Percentiles rank a stretch among this genome's conserved stretches.
Conservation (phyloP, 2,329 filamentous ascomycete genomes). For the Emericellopsis cladophorae region DNA sequence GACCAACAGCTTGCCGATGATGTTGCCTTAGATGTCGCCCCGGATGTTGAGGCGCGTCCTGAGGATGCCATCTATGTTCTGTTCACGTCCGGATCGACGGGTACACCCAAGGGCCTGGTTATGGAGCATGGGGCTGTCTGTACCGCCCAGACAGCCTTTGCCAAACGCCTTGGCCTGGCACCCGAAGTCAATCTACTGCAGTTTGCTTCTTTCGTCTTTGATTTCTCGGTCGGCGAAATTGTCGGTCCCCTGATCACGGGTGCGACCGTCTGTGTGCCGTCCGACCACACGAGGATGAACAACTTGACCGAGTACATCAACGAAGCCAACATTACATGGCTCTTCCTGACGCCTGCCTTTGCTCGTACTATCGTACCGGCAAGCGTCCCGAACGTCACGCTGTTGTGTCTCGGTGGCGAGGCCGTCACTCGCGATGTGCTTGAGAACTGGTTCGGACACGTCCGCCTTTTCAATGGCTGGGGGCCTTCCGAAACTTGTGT, state of each 20-base stretch:
- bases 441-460: neutral
- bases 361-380: constrained; percentile 2
- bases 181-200: constrained; percentile 24
- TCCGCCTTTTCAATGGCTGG: constrained; percentile 21
- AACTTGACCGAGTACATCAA: constrained; percentile 1
- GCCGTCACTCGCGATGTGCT: constrained; percentile 17
- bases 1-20: neutral
- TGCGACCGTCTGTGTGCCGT: constrained; percentile 9
- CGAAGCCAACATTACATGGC: constrained; percentile 3
- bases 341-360: neutral
- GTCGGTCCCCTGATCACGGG: constrained; percentile 8
- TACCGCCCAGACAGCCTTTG: constrained; percentile 12
- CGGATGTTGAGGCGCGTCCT: constrained; percentile 7
- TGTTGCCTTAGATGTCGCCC: neutral
- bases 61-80: constrained; percentile 5
- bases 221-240: constrained; percentile 24
- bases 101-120: constrained; percentile 10
- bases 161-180: constrained; percentile 20
- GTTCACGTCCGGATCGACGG: constrained; percentile 9
- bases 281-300: constrained; percentile 6
- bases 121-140: constrained; percentile 5
- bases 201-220: constrained; percentile 36
- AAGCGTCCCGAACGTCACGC: constrained; percentile 3
- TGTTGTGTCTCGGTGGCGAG: constrained; percentile 8
- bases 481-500: constrained; percentile 27